These are phyloP conservation scores for Volvox africanus DNA, from an alignment of 139 green algal genomes.

Conservation along the genomic window DNA sequence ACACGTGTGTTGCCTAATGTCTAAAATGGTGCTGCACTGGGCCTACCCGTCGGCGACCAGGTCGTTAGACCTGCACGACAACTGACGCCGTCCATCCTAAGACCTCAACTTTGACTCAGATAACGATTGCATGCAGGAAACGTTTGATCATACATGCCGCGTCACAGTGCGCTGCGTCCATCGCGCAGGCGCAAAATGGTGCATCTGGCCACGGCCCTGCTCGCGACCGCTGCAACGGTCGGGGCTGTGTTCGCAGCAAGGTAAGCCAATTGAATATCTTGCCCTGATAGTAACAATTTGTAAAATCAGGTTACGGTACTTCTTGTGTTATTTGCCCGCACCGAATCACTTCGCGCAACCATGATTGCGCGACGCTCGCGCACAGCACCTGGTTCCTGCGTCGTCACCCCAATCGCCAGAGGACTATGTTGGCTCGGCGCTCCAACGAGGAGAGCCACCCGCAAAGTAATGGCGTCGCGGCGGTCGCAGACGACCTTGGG, in stretches of 20 bases:
- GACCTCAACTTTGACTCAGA: background rate
- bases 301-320: background rate
- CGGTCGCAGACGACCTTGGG: background rate
- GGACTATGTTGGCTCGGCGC: background rate
- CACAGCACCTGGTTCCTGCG: conserved; percentile 5
- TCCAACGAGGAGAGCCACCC: background rate
- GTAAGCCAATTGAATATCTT: background rate
- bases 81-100: background rate
- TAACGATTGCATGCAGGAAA: background rate
- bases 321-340: background rate
- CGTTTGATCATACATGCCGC: background rate
- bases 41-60: too few relatives aligned
- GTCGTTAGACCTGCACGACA: background rate
- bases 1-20: too few relatives aligned
- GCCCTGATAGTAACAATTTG: background rate
- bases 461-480: background rate
- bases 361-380: too few relatives aligned
- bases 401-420: background rate
- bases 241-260: background rate
- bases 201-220: background rate
- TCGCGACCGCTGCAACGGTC: conserved; percentile 10
- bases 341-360: background rate
- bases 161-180: background rate
- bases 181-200: background rate
- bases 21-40: too few relatives aligned